Conservation (phyloP, 129 eudicot species). For the Tagetes patula region DNA sequence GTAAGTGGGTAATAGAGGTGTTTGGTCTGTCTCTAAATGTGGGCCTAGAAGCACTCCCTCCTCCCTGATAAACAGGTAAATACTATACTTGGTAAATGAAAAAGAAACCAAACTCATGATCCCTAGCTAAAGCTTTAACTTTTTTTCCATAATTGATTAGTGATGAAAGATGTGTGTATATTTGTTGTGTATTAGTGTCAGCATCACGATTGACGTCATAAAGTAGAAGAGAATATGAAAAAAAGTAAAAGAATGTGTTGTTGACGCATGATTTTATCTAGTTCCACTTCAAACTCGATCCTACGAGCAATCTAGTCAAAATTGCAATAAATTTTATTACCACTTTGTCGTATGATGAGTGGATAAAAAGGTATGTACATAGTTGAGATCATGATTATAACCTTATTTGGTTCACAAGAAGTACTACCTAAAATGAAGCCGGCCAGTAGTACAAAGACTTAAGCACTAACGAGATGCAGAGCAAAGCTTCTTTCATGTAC, state of each 20-base stretch:
- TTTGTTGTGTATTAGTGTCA: neutral
- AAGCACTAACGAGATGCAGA: neutral
- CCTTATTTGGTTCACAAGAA: neutral
- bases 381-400: neutral
- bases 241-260: too few species aligned
- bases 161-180: neutral
- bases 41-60: too few species aligned
- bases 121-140: neutral
- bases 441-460: neutral
- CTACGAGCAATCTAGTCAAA: neutral
- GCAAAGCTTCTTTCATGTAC: neutral
- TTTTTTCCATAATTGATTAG: neutral
- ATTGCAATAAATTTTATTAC: too few species aligned
- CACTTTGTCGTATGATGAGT: too few species aligned
- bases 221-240: neutral
- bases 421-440: neutral
- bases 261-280: too few species aligned
- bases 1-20: too few species aligned
- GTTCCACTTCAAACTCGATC: neutral
- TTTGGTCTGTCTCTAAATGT: too few species aligned
- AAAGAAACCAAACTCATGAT: neutral
- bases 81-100: neutral
- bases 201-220: neutral
- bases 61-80: too few species aligned
- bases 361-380: neutral